Evolutionary conservation across 2,329 filamentous ascomycete genomes (phyloP), one percentile per base, ranked within the genome.

Genomic region (Hypoxylon sp.): DNA sequence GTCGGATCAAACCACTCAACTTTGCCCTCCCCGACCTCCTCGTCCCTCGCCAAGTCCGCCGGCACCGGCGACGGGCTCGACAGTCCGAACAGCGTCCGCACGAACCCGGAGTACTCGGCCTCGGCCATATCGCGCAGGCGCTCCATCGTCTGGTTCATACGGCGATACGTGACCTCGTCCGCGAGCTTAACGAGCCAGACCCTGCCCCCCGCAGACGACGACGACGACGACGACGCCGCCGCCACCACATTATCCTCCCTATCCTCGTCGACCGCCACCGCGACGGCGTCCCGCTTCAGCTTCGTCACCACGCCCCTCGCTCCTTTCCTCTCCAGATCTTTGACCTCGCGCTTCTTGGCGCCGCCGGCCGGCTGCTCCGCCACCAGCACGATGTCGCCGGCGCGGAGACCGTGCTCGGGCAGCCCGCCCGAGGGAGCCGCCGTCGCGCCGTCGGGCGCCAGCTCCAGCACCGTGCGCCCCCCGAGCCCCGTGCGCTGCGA

Each of bases 401-500:
- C 84, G 1, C 91, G 84, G 53, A 95, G 80, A 24, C 91, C 91
- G 80, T 94, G 91, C 74, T 92, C 89, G 1, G 89, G 89, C 19
- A 94, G 79, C 65, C 88, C 86, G 5, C 68, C 63, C 26, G 64
- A 83, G 7, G 24, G 7, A 1, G 90, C 85, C 0, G 93, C 91
- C 1, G 90, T 85, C 0, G 93, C 91, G n/a, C 86, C 79, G 72
- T 97, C 94, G 0, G 87, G 81, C 15, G 80, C 80, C 1, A 99
- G 87, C 76, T 97, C 94, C 3, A 97, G 81, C 1, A 99, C 90
- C 0, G 92, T 93, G 68, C 93, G 91, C n/a, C 95, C 95, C 15
- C 94, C 95, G 37, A 97, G 83, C 0, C 95, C 95, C 0, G 95
- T 99, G 28, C 94, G 89, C 74, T 91, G 91, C 17, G 91, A 89